Percentiles rank a stretch among this genome's conserved stretches.
phyloP scores from a whole-genome alignment of 805 yeast genomes.

The Yamadazyma philogaea region DNA sequence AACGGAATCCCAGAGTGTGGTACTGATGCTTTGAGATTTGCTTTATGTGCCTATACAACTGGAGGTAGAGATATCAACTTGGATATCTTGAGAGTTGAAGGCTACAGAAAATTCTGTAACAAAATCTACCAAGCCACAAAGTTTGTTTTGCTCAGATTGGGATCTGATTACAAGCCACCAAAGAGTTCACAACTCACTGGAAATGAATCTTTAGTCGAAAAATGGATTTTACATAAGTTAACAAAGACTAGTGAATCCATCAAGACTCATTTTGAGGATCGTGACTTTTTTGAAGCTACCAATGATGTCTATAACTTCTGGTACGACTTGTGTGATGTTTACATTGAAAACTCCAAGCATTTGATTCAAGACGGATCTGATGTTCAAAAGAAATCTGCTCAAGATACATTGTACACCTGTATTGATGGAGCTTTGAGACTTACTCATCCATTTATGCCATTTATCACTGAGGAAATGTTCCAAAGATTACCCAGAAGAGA shows the following conservation, averaged over 20 bases:
- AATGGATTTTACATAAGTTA: constrained; percentile 92
- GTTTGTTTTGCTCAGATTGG: constrained; percentile 89
- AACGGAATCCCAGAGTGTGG: constrained; percentile 99
- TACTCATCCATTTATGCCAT: constrained; percentile 99
- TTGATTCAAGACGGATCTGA: constrained; percentile 88
- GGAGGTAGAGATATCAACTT: constrained; percentile 98
- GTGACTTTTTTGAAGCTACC: constrained; percentile 89
- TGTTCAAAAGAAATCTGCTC: constrained; percentile 82
- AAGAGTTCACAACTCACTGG: constrained; percentile 62
- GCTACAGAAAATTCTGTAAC: constrained; percentile 99
- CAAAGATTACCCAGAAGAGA: constrained; percentile 92
- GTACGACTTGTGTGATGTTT: constrained; percentile 96
- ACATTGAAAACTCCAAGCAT: constrained; percentile 94
- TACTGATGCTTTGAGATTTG: constrained; percentile 97
- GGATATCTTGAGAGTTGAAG: constrained; percentile 95
- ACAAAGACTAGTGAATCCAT: constrained; percentile 64
- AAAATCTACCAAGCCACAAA: constrained; percentile 98
- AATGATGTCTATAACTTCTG: constrained; percentile 88
- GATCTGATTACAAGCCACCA: constrained; percentile 84
- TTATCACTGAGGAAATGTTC: constrained; percentile 97
- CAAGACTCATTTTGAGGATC: constrained; percentile 65
- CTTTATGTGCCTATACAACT: constrained; percentile 95
- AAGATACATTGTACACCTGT: constrained; percentile 90
- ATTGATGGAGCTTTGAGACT: constrained; percentile 85
- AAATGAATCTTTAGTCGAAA: constrained; percentile 86